Evolutionary conservation across 176 grass and related monocot genomes (phyloP), one percentile per base, ranked within the genome.

Genomic region (Stipa capillata): DNA sequence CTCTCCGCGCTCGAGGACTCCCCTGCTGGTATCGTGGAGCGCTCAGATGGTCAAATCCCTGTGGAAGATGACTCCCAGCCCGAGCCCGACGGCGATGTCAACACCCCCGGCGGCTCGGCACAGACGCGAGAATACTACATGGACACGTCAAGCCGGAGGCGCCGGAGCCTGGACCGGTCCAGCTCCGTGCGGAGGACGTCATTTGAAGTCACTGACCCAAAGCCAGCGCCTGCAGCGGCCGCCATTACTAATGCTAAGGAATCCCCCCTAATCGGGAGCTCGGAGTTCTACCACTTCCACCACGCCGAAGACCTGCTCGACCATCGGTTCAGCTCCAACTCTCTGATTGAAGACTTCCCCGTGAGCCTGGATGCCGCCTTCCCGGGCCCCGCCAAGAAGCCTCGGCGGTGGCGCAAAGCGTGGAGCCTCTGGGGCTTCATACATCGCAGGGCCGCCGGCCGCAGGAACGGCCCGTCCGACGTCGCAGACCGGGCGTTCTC

Each of bases 211-310:
- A 4, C 70, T 8, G 77, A 80, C 13, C 61, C 76, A 44, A 89
- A 85, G 44, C 70, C 77, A 31, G 34, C 8, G 2, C 45, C 72
- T 1, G 3, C 11, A 2, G 56, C 73, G 21, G 29, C 47, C 37
- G 48, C 48, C 74, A 43, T 72, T 1, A 50, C 54, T 1, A 88
- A 64, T 4, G 56, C 33, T 58, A 86, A 45, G 68, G 89, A 41
- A 8, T 85, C 88, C 12, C 83, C 90, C 1, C 74, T 89, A 0
- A 70, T 91, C 7, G 84, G 88, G 3, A 89, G 88, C 59, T 88
- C 92, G 2, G 97, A 99, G 82, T 99, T 99, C 86, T 96, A 96
- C 82, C 92, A 95, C 77, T 93, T 91, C 65, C 92, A 96, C 3
- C 92, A 99, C 51, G 87, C 87, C 13, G 82, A 89, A 0, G 83